Base-by-base conservation (phyloP, 345 rosid species). In the Stellera chamaejasme region DNA sequence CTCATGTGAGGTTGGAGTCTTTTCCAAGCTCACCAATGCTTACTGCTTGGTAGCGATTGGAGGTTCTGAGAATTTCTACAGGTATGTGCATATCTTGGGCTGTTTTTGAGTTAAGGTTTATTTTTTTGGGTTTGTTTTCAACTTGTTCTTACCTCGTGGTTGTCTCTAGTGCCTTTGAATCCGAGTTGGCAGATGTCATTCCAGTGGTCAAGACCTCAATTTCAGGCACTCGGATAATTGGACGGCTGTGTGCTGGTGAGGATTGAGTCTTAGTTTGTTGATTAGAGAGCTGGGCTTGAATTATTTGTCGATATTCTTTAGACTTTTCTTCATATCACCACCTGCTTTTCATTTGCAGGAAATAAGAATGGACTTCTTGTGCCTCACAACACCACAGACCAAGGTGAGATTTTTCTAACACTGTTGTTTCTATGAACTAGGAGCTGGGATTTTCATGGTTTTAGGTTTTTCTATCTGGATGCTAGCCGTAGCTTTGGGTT, bases 11-110 rank as follows among this genome's bases (percentile, higher is more conserved):
- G 77, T 87, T 66, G 97, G 96, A 46, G 97, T 84, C 15, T 87
- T 87, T 62, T 82, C 91, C 13, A 84, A 90, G 75, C 79, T 90
- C 56, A 87, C 96, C 8, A 90, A 87, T 71, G 97, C 97, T 0
- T 90, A 81, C 66, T 87, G 95, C 71, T 72, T 87, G 73, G 97
- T 90, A 41, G 93, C 90, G 8, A 87, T 84, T 28, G 97, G 96
- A n/a, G 78, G 74, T 36, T 73, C 78, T 51, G 78, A 73, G 59
- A 73, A 69, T 58, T 73, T 82, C 68, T 87, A 84, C 80, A 87
- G 97, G 97, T 89, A 19, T 3, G 10, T 25, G 43, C 27, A 11
- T 47, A 15, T 26, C 25, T 27, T 43, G 1, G 5, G 19, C 11
- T 0, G 26, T 10, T 1, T 26, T 10, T 14, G 2, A 13, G 8